A percentile compares a stretch with the other conserved stretches of the same genome.
Conservation (phyloP, 2,329 filamentous ascomycete genomes). For the Scleromitrula shiraiana region DNA sequence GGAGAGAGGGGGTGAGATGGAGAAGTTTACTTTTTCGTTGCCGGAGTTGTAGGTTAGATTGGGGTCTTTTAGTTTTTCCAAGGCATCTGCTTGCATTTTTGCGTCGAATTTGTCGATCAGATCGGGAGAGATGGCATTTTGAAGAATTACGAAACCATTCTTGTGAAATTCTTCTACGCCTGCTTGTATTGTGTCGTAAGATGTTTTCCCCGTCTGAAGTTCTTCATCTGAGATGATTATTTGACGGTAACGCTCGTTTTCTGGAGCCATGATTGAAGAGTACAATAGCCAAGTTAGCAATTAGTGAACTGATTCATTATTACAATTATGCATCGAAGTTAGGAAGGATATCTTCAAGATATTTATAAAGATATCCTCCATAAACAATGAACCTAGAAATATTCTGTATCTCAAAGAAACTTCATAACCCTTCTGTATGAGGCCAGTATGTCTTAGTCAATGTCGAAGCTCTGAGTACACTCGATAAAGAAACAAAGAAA, state of each 20-base stretch:
- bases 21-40: constrained; percentile 42
- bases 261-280: not conserved
- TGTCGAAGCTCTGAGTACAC: no score
- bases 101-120: constrained; percentile 1
- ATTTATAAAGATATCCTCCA: no score
- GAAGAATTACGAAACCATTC: constrained; percentile 3
- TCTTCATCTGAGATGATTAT: constrained; percentile 3
- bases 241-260: not conserved
- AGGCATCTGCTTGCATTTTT: not conserved
- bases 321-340: no score
- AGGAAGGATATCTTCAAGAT: no score
- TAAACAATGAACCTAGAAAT: no score
- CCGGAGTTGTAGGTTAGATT: constrained; percentile 21
- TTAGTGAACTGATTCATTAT: no score
- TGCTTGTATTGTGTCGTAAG: not conserved
- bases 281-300: no score
- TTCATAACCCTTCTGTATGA: no score
- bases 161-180: constrained; percentile 6
- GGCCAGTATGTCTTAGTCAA: no score
- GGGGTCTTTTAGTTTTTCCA: constrained; percentile 2
- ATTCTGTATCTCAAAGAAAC: no score
- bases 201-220: not conserved
- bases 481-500: no score
- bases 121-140: constrained; percentile 6
- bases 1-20: constrained; percentile 33